Percentiles rank a stretch among this genome's conserved stretches.
Evolutionary conservation across 2,329 filamentous ascomycete genomes (phyloP).

Genomic region (Colletotrichum sp.): DNA sequence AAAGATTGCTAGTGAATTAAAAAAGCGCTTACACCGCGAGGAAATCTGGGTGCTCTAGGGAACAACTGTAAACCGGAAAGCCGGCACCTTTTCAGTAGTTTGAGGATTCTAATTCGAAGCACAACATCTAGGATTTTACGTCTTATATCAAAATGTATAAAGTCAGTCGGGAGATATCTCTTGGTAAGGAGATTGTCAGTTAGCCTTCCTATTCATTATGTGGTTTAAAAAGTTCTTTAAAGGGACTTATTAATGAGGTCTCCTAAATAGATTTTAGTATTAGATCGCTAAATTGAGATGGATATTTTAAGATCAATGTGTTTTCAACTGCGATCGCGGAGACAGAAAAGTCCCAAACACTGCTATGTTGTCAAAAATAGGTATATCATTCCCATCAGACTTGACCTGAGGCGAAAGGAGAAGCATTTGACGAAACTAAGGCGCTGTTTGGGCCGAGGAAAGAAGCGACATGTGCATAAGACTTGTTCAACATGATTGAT

Average conservation of each 20-base stretch:
- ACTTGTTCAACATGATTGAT: too few species aligned
- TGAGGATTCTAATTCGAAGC: not conserved
- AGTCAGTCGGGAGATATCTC: too few species aligned
- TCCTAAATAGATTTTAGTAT: not conserved
- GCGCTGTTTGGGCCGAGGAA: not conserved
- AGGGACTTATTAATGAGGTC: not conserved
- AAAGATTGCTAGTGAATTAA: not conserved
- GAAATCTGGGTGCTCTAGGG: not conserved
- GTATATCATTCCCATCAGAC: not conserved
- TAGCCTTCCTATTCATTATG: too few species aligned
- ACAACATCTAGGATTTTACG: not conserved
- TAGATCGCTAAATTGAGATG: not conserved
- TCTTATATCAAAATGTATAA: not conserved
- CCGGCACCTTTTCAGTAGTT: not conserved
- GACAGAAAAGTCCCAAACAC: not conserved
- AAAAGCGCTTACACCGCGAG: not conserved
- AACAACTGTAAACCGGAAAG: not conserved
- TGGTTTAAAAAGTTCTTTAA: not conserved
- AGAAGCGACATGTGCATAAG: too few species aligned
- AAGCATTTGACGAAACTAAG: not conserved
- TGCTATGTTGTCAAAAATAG: too few species aligned
- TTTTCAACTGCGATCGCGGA: not conserved
- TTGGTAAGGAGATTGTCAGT: fast-evolving
- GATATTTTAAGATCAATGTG: not conserved
- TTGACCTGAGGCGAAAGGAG: not conserved